Base-by-base conservation (phyloP, 495 filamentous ascomycete genomes). In the Hapsidospora chrysogenum region DNA sequence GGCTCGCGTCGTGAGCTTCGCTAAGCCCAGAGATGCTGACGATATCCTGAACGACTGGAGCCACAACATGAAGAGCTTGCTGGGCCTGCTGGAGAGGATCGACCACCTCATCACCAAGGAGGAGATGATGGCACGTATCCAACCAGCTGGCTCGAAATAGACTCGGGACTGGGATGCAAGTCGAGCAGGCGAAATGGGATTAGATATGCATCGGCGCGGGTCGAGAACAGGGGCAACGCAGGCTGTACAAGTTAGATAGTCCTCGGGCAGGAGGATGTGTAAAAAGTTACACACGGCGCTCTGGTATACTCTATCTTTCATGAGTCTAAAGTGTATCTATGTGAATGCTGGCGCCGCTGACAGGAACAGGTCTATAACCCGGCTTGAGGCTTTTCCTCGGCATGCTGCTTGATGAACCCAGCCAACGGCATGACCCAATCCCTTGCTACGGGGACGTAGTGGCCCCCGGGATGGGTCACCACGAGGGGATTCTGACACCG, bases 91-190 rank as follows among this genome's bases (percentile, higher is more conserved):
- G 53, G 89, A 97, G 65, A 68, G 89, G 30, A 87, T 97, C 42
- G 89, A 96, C 56, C 89, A 97, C 61, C 63, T 97, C 53, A 97
- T 97, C 48, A 96, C 89, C 35, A 97, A 96, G 73, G 92, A 96
- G 65, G 92, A 96, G 68, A 97, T 97, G 89, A 97, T 97, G 89
- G 89, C 89, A 23, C 68, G 86, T 33, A 96, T 96, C 41, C 75
- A 83, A 53, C 84, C 79, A 4, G 59, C 74, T 18, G 72, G 72
- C 9, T 52, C 42, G 7, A 36, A 36, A 36, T 36, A 36, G 33
- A 36, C 10, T 10, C 9, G 4, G 17, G 14, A 21, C 7, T 47
- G 48, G 43, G 49, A 43, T 16, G 39, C n/a, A n/a, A 39, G 9
- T 17, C 18, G 17, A 14, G 17, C 10, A 10, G 10, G 9, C 22